Evolutionary conservation across 306 rosid species (phyloP), one percentile per base, ranked within the genome.

Genomic region (Casuarina glauca): DNA sequence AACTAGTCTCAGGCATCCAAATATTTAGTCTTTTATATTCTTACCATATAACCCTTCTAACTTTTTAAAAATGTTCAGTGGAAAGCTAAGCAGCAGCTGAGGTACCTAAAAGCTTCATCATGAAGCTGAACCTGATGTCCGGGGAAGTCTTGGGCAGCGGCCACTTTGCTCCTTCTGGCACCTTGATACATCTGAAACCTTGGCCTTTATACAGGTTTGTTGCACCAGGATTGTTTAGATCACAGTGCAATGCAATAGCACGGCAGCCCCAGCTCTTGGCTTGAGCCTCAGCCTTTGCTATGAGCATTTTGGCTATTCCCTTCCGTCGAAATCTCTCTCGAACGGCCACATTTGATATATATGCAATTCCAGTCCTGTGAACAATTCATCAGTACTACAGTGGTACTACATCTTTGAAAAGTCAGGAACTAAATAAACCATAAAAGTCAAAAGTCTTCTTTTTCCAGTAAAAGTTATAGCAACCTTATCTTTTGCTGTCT

Each of bases 131-230:
- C 69, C 60, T 84, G 36, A 86, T 75, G 79, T 96, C 91, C 0
- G 98, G 94, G n/a, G 90, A 87, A 44, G 97, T 93, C 88, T 83
- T 96, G n/a, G 99, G 99, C 76, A 85, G 90, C 19, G 98, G 99
- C 99, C 99, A 96, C 68, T 86, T 90, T 61, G 99, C 97, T 84
- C 97, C 98, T 81, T 85, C 91, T 11, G 99, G 99, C 75, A 95
- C 91, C 84, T 86, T 93, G 55, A 96, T 81, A 70, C 80, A 68
- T 79, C 83, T 95, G 93, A 88, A 93, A 72, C 99, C 97, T 83
- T 87, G 94, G 42, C 93, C 91, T 83, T 58, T 82, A 78, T 95
- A 95, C 75, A 95, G 89, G 80, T 88, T 93, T 11, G 91, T 76
- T 44, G 98, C 99, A 7, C 79, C 96, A 3, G 90, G 90, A 74